These are phyloP conservation scores for Podaxis sp. DNA, from an alignment of 768 basidiomycete genomes.

Conservation along the genomic window DNA sequence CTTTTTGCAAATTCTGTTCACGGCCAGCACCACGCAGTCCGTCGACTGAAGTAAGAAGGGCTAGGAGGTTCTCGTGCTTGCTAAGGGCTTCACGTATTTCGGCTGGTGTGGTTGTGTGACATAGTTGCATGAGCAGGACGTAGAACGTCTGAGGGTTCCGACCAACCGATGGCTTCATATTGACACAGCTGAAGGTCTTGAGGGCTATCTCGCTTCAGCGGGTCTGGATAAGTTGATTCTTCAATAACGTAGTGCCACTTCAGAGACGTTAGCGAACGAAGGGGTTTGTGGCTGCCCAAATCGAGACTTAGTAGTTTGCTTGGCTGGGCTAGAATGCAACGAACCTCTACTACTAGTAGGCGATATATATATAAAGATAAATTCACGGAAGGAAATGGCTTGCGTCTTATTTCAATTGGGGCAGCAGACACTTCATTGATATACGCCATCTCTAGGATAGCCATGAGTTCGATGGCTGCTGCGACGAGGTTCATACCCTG, in stretches of 20 bases:
- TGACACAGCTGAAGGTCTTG: constrained; percentile 71
- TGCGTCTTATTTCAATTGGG: background rate
- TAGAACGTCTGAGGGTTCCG: background rate
- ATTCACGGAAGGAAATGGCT: background rate
- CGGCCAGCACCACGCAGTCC: constrained; percentile 61
- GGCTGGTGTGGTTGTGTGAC: constrained; percentile 60
- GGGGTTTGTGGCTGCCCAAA: constrained; percentile 15
- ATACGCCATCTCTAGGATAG: constrained; percentile 18
- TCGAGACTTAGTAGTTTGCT: background rate
- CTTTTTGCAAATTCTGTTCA: constrained; percentile 62
- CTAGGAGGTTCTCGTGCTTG: constrained; percentile 49
- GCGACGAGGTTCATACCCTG: constrained; percentile 47
- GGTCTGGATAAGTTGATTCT: constrained; percentile 76
- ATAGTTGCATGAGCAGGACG: background rate
- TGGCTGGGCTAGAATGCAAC: background rate
- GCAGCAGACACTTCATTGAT: background rate
- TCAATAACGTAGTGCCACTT: constrained; percentile 89
- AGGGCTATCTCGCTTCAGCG: constrained; percentile 82
- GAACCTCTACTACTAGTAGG: background rate
- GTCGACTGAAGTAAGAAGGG: constrained; percentile 58
- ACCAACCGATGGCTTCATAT: constrained; percentile 78
- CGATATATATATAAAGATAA: too few relatives aligned
- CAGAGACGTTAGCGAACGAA: constrained; percentile 70
- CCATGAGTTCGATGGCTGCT: background rate
- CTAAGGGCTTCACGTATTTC: constrained; percentile 56